Evolutionary conservation across 2,329 filamentous ascomycete genomes (phyloP), one percentile per base, ranked within the genome.

Genomic region (Pestalotiopsis sp.): DNA sequence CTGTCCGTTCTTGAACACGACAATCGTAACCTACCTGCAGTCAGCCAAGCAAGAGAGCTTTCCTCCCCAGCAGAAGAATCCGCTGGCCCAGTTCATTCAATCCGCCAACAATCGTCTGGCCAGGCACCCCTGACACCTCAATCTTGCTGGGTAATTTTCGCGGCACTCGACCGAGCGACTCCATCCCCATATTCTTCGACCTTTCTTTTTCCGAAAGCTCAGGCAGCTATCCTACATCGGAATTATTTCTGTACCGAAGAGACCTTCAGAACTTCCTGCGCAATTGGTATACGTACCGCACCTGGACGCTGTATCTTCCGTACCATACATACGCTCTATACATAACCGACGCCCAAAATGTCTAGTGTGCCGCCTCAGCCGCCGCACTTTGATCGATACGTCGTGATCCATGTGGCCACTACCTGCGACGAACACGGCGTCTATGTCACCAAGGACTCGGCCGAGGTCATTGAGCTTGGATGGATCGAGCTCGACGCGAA

Each of bases 351-450:
- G 36, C 62, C 71, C 74, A 80, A 71, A 71, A 86, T 86, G 81
- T 82, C 83, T 68, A 81, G 80, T 71, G 82, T 83, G 71, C 83
- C 84, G 75, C 78, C 80, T 79, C 86, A 85, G 64, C 88, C 89
- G 75, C 87, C 91, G 75, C 92, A 92, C 83, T 89, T 97, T 83
- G 96, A 99, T 85, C 93, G 95, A 81, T 99, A 97, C 84, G 92
- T 98, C 74, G 93, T 99, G 78, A 97, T 98, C 81, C 96, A 99
- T 83, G 95, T 98, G 78, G 96, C 96, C 72, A 99, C 96, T 45
- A 99, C 96, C 75, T 99, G 96, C 84, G 96, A 99, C 82, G 96
- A 99, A 82, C 96, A 99, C 83, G 96, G 96, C 72, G 96, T 99
- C 73, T 99, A 99, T 82, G 96, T 99, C 69, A 99, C 96, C 70